These are phyloP conservation scores for Fusarium caatingaense DNA, from an alignment of 2,329 filamentous ascomycete genomes.

Conservation along the genomic window DNA sequence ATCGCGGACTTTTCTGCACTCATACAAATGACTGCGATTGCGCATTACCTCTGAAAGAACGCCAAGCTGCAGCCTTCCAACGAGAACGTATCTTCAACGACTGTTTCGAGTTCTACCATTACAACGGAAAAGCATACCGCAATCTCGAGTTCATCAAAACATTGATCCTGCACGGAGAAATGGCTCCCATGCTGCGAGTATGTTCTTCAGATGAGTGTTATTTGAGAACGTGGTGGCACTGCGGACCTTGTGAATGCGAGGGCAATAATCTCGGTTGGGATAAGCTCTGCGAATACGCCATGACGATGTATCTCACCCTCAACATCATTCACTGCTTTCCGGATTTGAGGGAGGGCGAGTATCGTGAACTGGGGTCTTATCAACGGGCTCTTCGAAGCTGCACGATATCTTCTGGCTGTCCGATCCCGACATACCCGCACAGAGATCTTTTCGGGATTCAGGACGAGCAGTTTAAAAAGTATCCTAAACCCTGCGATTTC, in stretches of 20 bases:
- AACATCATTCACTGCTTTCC: conserved; percentile 11
- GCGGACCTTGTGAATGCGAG: not conserved
- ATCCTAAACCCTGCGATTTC: not conserved
- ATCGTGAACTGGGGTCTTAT: conserved; percentile 1
- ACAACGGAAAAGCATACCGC: not conserved
- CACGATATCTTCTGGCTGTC: not conserved
- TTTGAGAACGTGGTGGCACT: not conserved
- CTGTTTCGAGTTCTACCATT: not conserved
- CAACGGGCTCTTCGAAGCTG: not conserved
- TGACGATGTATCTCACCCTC: conserved; percentile 4
- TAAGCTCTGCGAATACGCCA: not conserved
- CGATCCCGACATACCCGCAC: conserved; percentile 1
- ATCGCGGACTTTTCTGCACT: not conserved
- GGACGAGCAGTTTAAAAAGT: not conserved
- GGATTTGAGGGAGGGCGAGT: not conserved
- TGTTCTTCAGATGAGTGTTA: not conserved
- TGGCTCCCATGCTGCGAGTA: not conserved
- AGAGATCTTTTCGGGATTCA: conserved; percentile 7
- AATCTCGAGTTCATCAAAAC: conserved; percentile 15
- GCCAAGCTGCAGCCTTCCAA: conserved; percentile 13
- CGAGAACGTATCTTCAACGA: not conserved
- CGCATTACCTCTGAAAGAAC: not conserved
- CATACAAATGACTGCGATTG: conserved; percentile 7
- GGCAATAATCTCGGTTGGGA: not conserved
- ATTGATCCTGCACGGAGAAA: conserved; percentile 4